Conservation (phyloP, 2,329 filamentous ascomycete genomes). For the Xylaria sp. region DNA sequence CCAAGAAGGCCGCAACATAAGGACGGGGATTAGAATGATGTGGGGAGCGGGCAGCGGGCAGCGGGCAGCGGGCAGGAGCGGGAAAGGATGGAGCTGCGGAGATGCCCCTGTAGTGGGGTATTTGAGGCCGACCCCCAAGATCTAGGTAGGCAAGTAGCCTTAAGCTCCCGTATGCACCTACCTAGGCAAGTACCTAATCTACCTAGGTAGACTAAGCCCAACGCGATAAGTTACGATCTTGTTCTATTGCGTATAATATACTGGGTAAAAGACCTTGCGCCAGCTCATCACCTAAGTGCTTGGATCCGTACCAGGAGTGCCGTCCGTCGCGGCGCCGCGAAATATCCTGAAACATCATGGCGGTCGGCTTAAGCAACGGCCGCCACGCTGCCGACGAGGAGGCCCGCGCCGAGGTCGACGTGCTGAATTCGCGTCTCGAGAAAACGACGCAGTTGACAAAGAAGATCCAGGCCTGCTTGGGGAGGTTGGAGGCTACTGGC, state of each 20-base stretch:
- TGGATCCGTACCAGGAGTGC: not conserved
- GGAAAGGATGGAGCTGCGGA: not conserved
- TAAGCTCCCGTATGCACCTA: not conserved
- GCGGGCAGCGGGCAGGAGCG: not conserved
- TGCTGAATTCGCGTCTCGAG: constrained; percentile 78
- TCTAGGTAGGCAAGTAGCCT: no score
- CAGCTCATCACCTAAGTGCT: not conserved
- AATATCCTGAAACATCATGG: constrained; percentile 58
- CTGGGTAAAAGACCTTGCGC: not conserved
- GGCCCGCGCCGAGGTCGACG: constrained; percentile 75
- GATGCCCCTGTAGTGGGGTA: no score
- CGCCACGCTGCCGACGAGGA: constrained; percentile 71
- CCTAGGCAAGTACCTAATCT: not conserved
- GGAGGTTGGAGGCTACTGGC: constrained; percentile 85
- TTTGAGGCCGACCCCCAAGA: no score
- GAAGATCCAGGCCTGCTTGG: constrained; percentile 91
- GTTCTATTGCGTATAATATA: not conserved
- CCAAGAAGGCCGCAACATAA: constrained; percentile 12
- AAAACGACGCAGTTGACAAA: constrained; percentile 94
- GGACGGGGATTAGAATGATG: no score
- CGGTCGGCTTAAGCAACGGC: constrained; percentile 59
- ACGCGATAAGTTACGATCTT: not conserved
- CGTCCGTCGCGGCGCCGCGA: not conserved
- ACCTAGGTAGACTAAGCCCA: not conserved
- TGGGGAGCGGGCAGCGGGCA: no score